Conservation (phyloP, 129 eudicot species). For the Smallanthus sonchifolius region DNA sequence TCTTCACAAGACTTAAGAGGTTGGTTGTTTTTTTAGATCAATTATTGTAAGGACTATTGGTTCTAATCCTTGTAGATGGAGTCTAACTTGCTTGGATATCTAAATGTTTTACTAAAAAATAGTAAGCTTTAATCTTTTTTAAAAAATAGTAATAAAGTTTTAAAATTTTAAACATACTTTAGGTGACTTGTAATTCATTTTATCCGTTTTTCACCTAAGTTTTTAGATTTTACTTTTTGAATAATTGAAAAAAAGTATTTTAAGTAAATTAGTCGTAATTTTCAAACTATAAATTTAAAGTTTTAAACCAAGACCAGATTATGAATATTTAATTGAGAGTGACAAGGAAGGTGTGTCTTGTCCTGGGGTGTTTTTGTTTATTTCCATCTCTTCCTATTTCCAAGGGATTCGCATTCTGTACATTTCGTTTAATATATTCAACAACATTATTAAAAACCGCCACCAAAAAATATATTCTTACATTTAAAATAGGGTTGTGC, state of each 20-base stretch:
- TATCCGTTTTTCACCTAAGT: not conserved
- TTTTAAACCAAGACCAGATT: not conserved
- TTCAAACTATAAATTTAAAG: not conserved
- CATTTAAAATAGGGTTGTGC: not conserved
- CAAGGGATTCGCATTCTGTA: constrained; percentile 18
- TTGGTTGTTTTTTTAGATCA: too few species aligned
- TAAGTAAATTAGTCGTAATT: not conserved
- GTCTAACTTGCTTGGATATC: not conserved
- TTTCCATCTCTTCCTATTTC: constrained; percentile 8
- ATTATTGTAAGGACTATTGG: too few species aligned
- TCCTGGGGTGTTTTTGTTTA: not conserved
- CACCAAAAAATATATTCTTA: not conserved
- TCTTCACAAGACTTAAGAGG: too few species aligned
- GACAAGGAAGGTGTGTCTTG: constrained; percentile 14
- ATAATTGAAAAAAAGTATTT: not conserved
- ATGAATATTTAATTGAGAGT: not conserved
- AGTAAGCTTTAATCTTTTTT: too few species aligned
- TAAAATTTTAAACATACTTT: too few species aligned
- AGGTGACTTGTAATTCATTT: too few species aligned
- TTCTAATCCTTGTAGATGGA: not conserved
- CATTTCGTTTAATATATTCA: not conserved
- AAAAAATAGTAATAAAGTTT: not conserved
- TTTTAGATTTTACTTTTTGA: too few species aligned
- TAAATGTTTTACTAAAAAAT: too few species aligned
- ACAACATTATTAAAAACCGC: not conserved